Evolutionary conservation across 2,329 filamentous ascomycete genomes (phyloP).

Genomic region (Fusarium setosum): DNA sequence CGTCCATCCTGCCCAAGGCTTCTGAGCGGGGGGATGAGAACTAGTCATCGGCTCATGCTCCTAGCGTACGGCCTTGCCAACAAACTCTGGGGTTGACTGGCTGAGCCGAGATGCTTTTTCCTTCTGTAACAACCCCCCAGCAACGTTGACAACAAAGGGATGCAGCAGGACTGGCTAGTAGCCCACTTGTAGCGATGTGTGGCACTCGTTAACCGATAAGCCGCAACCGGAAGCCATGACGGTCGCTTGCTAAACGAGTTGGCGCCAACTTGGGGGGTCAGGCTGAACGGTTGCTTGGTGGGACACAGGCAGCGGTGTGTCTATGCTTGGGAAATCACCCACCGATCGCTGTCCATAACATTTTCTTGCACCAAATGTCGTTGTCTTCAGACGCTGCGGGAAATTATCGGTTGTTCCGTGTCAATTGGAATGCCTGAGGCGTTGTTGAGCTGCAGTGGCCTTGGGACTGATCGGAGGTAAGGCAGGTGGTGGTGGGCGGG

Average conservation of each 20-base stretch:
- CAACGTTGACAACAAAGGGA: not conserved
- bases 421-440: not conserved
- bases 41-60: not conserved
- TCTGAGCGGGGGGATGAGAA: not conserved
- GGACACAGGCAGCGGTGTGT: not conserved
- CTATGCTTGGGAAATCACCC: not conserved
- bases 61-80: not conserved
- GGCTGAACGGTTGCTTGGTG: not conserved
- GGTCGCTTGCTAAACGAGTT: not conserved
- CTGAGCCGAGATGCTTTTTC: not conserved
- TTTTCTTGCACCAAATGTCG: not conserved
- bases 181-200: not conserved
- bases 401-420: not conserved
- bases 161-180: not conserved
- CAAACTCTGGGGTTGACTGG: not conserved
- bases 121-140: no score
- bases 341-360: not conserved
- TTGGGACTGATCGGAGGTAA: not conserved
- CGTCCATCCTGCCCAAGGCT: not conserved
- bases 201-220: not conserved
- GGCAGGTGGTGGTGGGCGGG: not conserved
- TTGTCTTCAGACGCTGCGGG: not conserved
- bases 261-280: not conserved
- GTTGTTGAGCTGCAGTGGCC: not conserved
- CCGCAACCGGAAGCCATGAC: not conserved